These are phyloP conservation scores for Rhipidocladum racemiflorum DNA, from an alignment of 176 grass and related monocot genomes.

Conservation along the genomic window DNA sequence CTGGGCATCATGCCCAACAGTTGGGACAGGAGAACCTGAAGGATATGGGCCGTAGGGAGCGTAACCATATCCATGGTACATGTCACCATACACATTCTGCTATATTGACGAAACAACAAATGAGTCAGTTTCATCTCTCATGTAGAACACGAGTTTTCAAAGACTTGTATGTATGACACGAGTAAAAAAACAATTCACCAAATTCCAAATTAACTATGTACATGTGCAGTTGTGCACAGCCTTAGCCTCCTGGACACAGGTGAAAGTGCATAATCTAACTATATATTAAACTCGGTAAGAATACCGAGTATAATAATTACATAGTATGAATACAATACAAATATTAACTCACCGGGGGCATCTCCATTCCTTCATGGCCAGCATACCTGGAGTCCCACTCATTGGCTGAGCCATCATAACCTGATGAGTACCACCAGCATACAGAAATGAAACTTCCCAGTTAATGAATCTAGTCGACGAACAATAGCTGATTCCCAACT, in stretches of 20 bases:
- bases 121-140: neutral
- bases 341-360: conserved; percentile 44
- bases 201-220: conserved; percentile 2
- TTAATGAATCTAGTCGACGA: neutral
- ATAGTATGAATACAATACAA: neutral
- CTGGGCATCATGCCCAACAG: conserved; percentile 67
- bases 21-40: conserved; percentile 75
- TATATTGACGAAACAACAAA: conserved; percentile 15
- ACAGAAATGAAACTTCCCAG: neutral
- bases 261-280: neutral
- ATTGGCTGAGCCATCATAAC: conserved; percentile 76
- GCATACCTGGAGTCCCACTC: conserved; percentile 79
- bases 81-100: conserved; percentile 77
- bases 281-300: neutral
- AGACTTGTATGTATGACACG: neutral
- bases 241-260: neutral
- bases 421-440: conserved; percentile 50
- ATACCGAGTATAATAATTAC: neutral
- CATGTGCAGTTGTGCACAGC: neutral
- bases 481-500: neutral
- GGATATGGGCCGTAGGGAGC: conserved; percentile 71
- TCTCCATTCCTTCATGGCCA: conserved; percentile 64
- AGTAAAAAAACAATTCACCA: neutral
- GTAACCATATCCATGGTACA: conserved; percentile 95
- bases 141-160: neutral